These are phyloP conservation scores for Russula emetica DNA, from an alignment of 768 basidiomycete species.

Conservation along the genomic window DNA sequence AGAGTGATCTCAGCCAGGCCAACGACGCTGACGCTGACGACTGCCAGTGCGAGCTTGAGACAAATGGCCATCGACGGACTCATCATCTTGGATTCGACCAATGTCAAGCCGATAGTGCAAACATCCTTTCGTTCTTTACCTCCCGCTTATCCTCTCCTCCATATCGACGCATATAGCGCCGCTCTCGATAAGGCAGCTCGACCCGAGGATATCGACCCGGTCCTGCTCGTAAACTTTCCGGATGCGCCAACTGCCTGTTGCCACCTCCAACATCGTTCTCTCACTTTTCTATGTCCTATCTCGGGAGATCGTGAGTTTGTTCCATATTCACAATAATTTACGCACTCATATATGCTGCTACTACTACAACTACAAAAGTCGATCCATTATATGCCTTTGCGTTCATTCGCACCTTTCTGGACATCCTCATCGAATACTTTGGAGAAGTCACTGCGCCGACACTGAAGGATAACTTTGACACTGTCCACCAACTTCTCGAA, in stretches of 20 bases:
- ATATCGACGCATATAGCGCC: conserved; percentile 80
- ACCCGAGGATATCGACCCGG: conserved; percentile 61
- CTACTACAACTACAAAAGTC: conserved; percentile 48
- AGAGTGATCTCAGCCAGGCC: not conserved
- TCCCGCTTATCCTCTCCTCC: conserved; percentile 74
- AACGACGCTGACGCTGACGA: no score
- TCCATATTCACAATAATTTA: not conserved
- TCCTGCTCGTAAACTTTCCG: conserved; percentile 56
- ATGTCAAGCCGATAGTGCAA: conserved; percentile 67
- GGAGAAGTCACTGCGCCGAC: conserved; percentile 75
- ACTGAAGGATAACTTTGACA: conserved; percentile 89
- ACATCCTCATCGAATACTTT: conserved; percentile 82
- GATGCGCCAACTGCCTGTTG: conserved; percentile 70
- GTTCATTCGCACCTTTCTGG: conserved; percentile 80
- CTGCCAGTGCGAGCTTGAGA: not conserved
- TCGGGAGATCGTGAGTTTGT: conserved; percentile 76
- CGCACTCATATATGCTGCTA: conserved; percentile 3
- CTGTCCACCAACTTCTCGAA: conserved; percentile 94
- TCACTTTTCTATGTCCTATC: conserved; percentile 75
- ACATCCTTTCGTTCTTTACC: conserved; percentile 81
- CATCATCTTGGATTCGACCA: conserved; percentile 31
- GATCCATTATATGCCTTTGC: conserved; percentile 89
- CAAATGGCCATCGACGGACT: conserved; percentile 29
- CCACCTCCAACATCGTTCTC: conserved; percentile 70
- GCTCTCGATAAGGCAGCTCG: conserved; percentile 56